Evolutionary conservation across 805 yeast species (phyloP), one percentile per base, ranked within the genome.

Genomic region (Clavispora asparagi): DNA sequence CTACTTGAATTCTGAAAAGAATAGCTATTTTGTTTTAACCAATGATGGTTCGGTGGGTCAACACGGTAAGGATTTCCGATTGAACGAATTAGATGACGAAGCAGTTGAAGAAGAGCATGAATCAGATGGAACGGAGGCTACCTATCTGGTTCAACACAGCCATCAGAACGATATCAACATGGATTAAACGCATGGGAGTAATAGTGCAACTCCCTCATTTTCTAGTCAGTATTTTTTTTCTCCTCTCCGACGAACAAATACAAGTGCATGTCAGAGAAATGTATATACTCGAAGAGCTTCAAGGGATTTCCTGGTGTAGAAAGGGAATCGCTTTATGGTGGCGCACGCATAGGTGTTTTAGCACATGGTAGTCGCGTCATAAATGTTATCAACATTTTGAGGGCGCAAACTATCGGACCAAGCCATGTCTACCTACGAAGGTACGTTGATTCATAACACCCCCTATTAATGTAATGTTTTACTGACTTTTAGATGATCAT

Each of bases 361-460:
- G 29, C 35, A 14, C 35, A 31, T 31, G 35, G 35, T 16, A 7
- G n/a, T 31, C 13, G 16, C 11, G 32, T 13, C 7, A 6, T 6
- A 29, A 27, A 9, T 27, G 31, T 11, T 9, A 31, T 31, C 25
- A 33, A 33, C 16, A 33, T n/a, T 14, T n/a, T 16, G n/a, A 31
- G n/a, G 17, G 10, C 35, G 32, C 32, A 29, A 6, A 2, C 13
- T 14, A 31, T 16, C 36, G 8, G 9, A 7, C 9, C 36, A 16
- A 11, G 30, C 29, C 43, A 68, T 71, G 76, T 67, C 76, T n/a
- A 70, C 69, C 36, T 71, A 71, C 57, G 76, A 71, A 63, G 67
- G 76, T 70, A 67, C 26, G 75, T 58, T 39, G 7, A 36, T 14
- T 30, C 28, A 38, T n/a, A 14, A n/a, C n/a, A 29, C 3, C 19